Evolutionary conservation across 2,329 filamentous ascomycete genomes (phyloP), one percentile per base, ranked within the genome.

Genomic region (Ophiostoma triangulosporum): DNA sequence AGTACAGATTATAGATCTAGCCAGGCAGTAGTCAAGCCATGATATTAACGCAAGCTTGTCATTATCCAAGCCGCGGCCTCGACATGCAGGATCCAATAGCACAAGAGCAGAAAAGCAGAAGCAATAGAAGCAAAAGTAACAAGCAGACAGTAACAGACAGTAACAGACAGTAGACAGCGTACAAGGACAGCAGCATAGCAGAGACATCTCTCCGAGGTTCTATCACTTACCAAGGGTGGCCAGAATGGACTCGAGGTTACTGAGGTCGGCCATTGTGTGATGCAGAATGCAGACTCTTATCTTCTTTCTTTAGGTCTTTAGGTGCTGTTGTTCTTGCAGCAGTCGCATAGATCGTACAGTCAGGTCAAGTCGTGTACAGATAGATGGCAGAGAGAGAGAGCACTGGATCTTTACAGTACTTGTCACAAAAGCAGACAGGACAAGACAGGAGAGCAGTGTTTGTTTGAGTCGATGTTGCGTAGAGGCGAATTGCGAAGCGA

Each of bases 161-260:
- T 29, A 46, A 29, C 43, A 46, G 43, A 17, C 20, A 20, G 35
- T 11, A 24, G 38, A 24, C 17, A 9, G n/a, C 5, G 14, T 4
- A 27, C 26, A 24, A 27, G 15, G 6, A 12, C 43, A 29, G 26
- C 26, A 24, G 29, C 27, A 53, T 22, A 20, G 38, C 35, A 36
- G 32, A 33, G 36, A 22, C 22, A n/a, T 12, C 38, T 43, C 38
- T 43, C 11, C 24, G 38, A 43, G 38, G 24, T 26, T 29, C 20
- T 31, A 32, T 50, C 24, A 60, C 56, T 60, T 59, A 62, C 60
- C 60, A 50, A 62, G 57, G 40, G 60, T 58, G 26, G 60, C 60
- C 51, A 61, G 46, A 24, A 61, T 61, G n/a, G 60, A 61, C 57
- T 59, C 57, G 40, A 61, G 58, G 48, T 61, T 60, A 14, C 48